These are phyloP conservation scores for Aspergillus novofumigatus DNA, from an alignment of 2,329 filamentous ascomycete genomes.

Conservation along the genomic window DNA sequence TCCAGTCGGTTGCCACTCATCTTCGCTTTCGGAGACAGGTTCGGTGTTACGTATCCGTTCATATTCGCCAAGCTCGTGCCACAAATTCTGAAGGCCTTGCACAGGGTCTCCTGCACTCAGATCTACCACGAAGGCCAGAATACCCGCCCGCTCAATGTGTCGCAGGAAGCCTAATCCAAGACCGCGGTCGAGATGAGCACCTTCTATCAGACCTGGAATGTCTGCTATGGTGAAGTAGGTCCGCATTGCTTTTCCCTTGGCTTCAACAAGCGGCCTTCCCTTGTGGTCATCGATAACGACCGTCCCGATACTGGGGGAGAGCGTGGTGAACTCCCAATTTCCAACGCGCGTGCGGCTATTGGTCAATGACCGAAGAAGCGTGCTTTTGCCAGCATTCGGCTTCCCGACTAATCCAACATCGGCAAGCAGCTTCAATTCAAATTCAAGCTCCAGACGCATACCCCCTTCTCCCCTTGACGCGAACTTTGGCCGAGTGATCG, in stretches of 20 bases:
- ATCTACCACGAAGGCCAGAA: slow-evolving; percentile 92
- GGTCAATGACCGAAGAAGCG: slow-evolving; percentile 78
- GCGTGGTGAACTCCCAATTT: slow-evolving; percentile 93
- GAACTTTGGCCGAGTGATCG: slow-evolving; percentile 73
- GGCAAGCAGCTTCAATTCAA: slow-evolving; percentile 91
- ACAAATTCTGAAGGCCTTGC: slow-evolving; percentile 71
- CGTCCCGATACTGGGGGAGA: slow-evolving; percentile 92
- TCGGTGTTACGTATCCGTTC: slow-evolving; percentile 75
- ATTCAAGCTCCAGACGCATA: slow-evolving; percentile 71
- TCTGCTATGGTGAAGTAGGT: slow-evolving; percentile 91
- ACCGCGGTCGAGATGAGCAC: slow-evolving; percentile 86
- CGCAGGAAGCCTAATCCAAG: slow-evolving; percentile 87
- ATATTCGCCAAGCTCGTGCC: slow-evolving; percentile 87
- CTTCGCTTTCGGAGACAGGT: slow-evolving; percentile 58
- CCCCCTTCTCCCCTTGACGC: slow-evolving; percentile 82
- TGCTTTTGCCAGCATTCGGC: slow-evolving; percentile 95
- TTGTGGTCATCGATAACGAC: slow-evolving; percentile 86
- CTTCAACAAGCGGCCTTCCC: slow-evolving; percentile 61
- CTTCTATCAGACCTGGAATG: slow-evolving; percentile 89
- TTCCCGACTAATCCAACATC: slow-evolving; percentile 93
- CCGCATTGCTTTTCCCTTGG: slow-evolving; percentile 52
- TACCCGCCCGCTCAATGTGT: slow-evolving; percentile 88
- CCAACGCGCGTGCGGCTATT: slow-evolving; percentile 87
- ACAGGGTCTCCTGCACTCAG: slow-evolving; percentile 76
- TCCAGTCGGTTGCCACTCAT: slow-evolving; percentile 47